Conservation (phyloP, 2,329 filamentous ascomycete genomes). For the Sclerotinia trifoliorum region DNA sequence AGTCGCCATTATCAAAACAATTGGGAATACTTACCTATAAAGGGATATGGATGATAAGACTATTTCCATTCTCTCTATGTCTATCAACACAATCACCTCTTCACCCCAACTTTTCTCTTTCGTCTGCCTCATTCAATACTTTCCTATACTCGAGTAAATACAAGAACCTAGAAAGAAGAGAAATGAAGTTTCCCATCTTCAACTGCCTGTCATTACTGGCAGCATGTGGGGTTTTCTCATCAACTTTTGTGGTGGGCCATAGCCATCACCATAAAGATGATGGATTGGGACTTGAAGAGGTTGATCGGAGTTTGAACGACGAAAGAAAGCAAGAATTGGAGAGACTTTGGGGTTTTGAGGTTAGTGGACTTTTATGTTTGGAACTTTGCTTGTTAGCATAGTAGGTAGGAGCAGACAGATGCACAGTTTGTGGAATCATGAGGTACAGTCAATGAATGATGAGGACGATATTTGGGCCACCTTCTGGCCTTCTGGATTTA, state of each 20-base stretch:
- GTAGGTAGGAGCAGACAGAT: background rate
- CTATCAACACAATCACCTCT: background rate
- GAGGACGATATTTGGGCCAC: background rate
- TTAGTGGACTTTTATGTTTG: slow-evolving; percentile 32
- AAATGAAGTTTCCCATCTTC: slow-evolving; percentile 1
- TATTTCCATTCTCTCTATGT: background rate
- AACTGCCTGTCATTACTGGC: background rate
- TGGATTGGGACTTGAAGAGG: slow-evolving; percentile 4
- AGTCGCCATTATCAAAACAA: background rate
- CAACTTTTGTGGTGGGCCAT: slow-evolving; percentile 5
- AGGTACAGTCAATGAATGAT: background rate
- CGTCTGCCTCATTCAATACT: background rate
- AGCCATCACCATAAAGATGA: background rate
- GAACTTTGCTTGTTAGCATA: background rate
- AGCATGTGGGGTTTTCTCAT: background rate
- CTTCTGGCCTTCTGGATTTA: background rate
- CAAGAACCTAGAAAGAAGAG: background rate
- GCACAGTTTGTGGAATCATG: background rate
- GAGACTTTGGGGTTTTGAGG: slow-evolving; percentile 58
- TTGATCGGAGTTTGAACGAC: slow-evolving; percentile 38
- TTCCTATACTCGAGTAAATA: background rate
- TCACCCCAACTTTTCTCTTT: too few species aligned
- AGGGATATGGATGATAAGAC: background rate
- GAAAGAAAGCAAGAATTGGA: slow-evolving; percentile 54
- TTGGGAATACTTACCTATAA: background rate